Percentiles rank a stretch among this genome's conserved stretches.
phyloP scores from a whole-genome alignment of 257 asterid genomes.

The Scutellaria baicalensis region DNA sequence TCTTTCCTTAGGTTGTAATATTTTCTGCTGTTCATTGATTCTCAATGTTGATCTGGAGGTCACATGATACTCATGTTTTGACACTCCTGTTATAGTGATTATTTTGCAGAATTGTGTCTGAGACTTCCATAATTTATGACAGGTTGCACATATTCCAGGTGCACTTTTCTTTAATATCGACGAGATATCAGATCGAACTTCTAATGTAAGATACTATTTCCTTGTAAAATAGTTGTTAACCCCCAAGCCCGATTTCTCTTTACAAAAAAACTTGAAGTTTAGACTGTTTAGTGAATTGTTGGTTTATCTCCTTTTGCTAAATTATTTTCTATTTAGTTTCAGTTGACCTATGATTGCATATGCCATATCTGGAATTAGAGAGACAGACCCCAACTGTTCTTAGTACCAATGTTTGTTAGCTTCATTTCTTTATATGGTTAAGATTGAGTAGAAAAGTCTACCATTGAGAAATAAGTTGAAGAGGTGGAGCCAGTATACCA shows the following conservation, averaged over 20 bases:
- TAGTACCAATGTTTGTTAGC: background rate
- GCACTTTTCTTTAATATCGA: slow-evolving; percentile 93
- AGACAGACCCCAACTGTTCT: background rate
- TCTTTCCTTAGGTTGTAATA: slow-evolving; percentile 2
- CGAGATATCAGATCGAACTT: slow-evolving; percentile 71
- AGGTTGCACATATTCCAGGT: slow-evolving; percentile 99
- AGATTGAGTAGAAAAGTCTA: background rate
- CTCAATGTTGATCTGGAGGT: slow-evolving; percentile 8
- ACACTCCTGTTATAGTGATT: background rate
- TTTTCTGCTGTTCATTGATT: background rate
- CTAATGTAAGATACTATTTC: slow-evolving; percentile 49
- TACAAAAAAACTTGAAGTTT: background rate
- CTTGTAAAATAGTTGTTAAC: background rate
- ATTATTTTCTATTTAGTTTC: background rate
- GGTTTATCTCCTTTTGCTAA: background rate
- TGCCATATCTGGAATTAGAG: background rate
- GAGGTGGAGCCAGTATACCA: slow-evolving; percentile 2
- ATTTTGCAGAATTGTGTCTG: background rate
- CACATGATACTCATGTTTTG: background rate
- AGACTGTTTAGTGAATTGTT: too few relatives aligned
- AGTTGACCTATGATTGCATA: background rate
- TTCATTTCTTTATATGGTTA: background rate
- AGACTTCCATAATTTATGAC: slow-evolving; percentile 14
- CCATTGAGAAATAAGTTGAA: background rate
- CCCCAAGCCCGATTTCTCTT: background rate